Conservation (phyloP, 805 yeast species). For the Schwanniomyces pseudopolymorphus region DNA sequence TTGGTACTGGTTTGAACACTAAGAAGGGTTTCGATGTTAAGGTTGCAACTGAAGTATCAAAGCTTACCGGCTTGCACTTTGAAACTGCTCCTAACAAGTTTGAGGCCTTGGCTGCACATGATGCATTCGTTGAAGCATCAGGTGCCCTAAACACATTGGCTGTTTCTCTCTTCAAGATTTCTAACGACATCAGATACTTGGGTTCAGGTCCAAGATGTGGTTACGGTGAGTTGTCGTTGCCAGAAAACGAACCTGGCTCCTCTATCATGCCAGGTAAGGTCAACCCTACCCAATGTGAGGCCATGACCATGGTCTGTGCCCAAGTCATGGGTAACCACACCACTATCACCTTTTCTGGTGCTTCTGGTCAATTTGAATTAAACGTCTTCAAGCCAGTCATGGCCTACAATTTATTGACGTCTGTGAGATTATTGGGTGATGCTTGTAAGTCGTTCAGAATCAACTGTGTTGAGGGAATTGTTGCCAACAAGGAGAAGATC, state of each 20-base stretch:
- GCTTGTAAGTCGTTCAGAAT: constrained; percentile 86
- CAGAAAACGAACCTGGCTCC: constrained; percentile 99
- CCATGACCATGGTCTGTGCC: constrained; percentile 95
- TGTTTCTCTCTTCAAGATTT: constrained; percentile 90
- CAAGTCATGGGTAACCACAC: constrained; percentile 98
- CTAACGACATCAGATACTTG: constrained; percentile 95
- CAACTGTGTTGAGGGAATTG: constrained; percentile 93
- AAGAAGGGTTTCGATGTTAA: constrained; percentile 83
- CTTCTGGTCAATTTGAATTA: constrained; percentile 97
- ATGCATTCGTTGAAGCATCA: constrained; percentile 95
- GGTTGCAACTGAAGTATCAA: constrained; percentile 82
- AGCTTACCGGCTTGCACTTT: constrained; percentile 85
- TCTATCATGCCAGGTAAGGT: constrained; percentile 99
- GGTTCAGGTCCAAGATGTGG: constrained; percentile 99
- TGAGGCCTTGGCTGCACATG: constrained; percentile 98
- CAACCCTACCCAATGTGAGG: constrained; percentile 99
- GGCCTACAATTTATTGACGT: constrained; percentile 85
- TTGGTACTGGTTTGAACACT: constrained; percentile 97
- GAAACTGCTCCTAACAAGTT: constrained; percentile 97
- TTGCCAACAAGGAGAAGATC: constrained; percentile 86
- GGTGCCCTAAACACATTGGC: constrained; percentile 97
- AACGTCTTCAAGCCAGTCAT: constrained; percentile 97
- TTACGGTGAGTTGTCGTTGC: constrained; percentile 91
- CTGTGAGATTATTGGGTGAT: constrained; percentile 86
- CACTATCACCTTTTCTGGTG: constrained; percentile 95